Base-by-base conservation (phyloP, 768 basidiomycete genomes). In the Tulasnella sp. region DNA sequence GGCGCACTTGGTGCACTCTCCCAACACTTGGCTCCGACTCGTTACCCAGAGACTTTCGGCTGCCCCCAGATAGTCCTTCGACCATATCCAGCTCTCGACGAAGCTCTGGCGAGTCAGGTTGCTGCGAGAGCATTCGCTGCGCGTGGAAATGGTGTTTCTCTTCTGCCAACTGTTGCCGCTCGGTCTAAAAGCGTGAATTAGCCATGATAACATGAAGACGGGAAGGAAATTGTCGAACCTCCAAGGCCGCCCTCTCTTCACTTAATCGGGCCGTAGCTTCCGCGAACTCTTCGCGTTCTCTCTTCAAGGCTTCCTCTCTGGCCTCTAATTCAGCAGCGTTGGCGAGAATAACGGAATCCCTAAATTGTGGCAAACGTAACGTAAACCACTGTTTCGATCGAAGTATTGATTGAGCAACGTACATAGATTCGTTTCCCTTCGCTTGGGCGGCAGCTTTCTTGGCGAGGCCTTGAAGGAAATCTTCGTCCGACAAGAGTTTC, bases 211-310 rank as follows among this genome's bases (percentile, higher is more conserved):
- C 29, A 20, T 37, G 6, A 29, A 67, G 67, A 37, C 51, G 61
- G 77, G 10, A 42, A 18, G 75, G 73, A 72, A 5, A 75, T 26
- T 29, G 77, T 78, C 78, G 69, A 82, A 93, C 93, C 88, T 93
- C 92, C 16, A 94, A 83, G 5, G 85, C 84, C 3, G 89, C 88
- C 82, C 88, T 89, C 77, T 94, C 92, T 80, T 88, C 87, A 0
- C 89, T 89, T 35, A 94, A 84, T 78, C 86, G 87, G 26, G 92
- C 84, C 16, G 90, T 87, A 29, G 90, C 90, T 79, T 90, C 89
- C 0, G 90, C 89, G 80, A 92, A 89, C 78, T 89, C 89, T 74
- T 85, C 85, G 13, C 91, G 88, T 80, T 94, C 92, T 23, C 87
- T 85, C 73, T 93, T 90, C 6, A 94, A 88, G 67, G 91, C 76